Percentiles rank a stretch among this genome's conserved stretches.
Evolutionary conservation across 2,329 filamentous ascomycete genomes (phyloP).

Genomic region (Camptophora hylomeconis): DNA sequence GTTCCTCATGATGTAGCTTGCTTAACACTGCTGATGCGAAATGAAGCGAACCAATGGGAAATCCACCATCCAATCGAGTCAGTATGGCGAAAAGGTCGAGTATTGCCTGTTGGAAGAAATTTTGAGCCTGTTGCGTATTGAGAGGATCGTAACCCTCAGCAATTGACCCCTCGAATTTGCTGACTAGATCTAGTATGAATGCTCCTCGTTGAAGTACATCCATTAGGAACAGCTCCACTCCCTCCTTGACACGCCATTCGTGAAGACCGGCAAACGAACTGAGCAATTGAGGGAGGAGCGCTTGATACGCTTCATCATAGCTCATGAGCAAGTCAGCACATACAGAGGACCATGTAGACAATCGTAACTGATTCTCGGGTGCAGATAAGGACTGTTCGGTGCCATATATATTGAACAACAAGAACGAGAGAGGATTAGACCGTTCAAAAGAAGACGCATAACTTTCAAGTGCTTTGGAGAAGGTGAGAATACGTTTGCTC

Average conservation of each 20-base stretch:
- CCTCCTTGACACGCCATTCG: constrained; percentile 78
- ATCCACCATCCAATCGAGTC: constrained; percentile 69
- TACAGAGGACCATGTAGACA: constrained; percentile 77
- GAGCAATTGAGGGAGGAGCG: constrained; percentile 70
- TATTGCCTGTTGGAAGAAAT: constrained; percentile 77
- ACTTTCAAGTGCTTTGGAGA: constrained; percentile 56
- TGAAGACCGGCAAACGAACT: constrained; percentile 79
- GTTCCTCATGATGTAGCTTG: constrained; percentile 57
- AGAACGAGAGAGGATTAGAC: constrained; percentile 69
- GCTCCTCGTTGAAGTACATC: constrained; percentile 85
- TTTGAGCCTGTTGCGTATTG: constrained; percentile 68
- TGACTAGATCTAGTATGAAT: constrained; percentile 75
- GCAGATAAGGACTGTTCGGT: constrained; percentile 72
- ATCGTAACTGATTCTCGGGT: constrained; percentile 63
- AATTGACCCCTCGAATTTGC: constrained; percentile 48
- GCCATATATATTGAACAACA: constrained; percentile 82
- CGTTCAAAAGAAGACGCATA: constrained; percentile 78
- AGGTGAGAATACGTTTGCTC: constrained; percentile 29
- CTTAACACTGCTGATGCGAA: constrained; percentile 72
- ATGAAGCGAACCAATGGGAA: constrained; percentile 73
- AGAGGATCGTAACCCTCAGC: constrained; percentile 48
- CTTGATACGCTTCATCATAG: constrained; percentile 62
- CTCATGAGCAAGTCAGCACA: constrained; percentile 73
- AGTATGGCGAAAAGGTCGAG: constrained; percentile 73
- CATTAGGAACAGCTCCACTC: constrained; percentile 90